Percentiles rank a stretch among this genome's conserved stretches.
phyloP scores from a whole-genome alignment of 179 eudicot species.

The Corrigiola litoralis region DNA sequence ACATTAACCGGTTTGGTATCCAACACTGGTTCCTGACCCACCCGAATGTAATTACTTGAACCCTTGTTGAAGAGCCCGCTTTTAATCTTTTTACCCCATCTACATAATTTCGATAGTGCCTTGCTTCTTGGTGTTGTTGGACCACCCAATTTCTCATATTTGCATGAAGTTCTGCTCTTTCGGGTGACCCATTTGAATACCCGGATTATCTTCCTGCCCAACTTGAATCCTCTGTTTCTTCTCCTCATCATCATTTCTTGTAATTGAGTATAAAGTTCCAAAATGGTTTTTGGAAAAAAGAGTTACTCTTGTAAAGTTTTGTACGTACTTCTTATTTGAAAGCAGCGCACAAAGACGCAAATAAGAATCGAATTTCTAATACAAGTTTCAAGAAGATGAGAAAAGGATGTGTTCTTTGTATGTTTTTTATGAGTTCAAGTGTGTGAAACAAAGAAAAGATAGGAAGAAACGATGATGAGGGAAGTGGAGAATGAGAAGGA shows the following conservation, averaged over 20 bases:
- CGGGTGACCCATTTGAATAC: conserved; percentile 35
- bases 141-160: conserved; percentile 9
- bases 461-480: background rate
- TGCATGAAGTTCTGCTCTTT: background rate
- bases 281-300: background rate
- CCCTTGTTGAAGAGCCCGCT: conserved; percentile 25
- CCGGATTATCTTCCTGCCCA: conserved; percentile 35
- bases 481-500: background rate
- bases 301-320: background rate
- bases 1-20: conserved; percentile 21
- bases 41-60: conserved; percentile 29
- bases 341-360: too few species aligned
- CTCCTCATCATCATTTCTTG: conserved; percentile 20
- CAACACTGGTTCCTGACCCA: conserved; percentile 32
- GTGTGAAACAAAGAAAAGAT: background rate
- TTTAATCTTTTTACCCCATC: conserved; percentile 32
- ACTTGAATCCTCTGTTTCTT: conserved; percentile 42
- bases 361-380: background rate
- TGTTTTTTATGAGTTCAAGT: background rate
- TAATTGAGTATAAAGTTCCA: background rate
- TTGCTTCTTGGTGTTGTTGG: background rate
- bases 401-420: background rate
- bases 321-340: too few species aligned
- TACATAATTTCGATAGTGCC: conserved; percentile 32
- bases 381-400: background rate